Percentiles rank a stretch among this genome's conserved stretches.
phyloP scores from a whole-genome alignment of 2,329 filamentous ascomycete species.

The Talaromyces pinophilus region DNA sequence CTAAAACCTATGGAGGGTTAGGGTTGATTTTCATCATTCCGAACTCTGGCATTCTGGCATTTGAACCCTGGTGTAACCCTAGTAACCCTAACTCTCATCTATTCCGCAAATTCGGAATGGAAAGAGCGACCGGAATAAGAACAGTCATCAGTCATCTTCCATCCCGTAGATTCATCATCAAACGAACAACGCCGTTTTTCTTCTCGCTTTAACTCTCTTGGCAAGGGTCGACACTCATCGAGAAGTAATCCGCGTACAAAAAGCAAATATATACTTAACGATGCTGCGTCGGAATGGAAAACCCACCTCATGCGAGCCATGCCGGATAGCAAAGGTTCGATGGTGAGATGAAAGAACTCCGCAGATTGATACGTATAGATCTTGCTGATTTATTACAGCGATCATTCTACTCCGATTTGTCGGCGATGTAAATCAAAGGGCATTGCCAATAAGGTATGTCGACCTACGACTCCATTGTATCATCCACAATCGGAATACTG shows the following conservation, averaged over 20 bases:
- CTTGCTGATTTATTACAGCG: slow-evolving; percentile 19
- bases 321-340: slow-evolving; percentile 40
- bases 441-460: slow-evolving; percentile 11
- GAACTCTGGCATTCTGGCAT: neutral
- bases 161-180: neutral
- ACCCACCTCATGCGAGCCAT: slow-evolving; percentile 42
- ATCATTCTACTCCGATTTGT: slow-evolving; percentile 37
- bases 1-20: neutral
- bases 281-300: slow-evolving; percentile 39
- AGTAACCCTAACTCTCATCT: neutral
- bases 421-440: slow-evolving; percentile 14
- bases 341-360: slow-evolving; percentile 25
- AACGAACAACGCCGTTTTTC: neutral
- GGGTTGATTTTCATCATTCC: neutral
- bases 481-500: neutral
- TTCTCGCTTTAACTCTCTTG: neutral
- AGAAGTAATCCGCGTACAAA: neutral
- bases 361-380: neutral
- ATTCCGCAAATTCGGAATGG: slow-evolving; percentile 10
- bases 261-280: neutral
- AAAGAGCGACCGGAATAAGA: neutral
- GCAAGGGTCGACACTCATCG: neutral
- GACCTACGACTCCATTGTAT: neutral
- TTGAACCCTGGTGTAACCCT: neutral
- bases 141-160: neutral